Percentiles rank a stretch among this genome's conserved stretches.
phyloP scores from a whole-genome alignment of 768 basidiomycete species.

The Lactifluus pinguis region DNA sequence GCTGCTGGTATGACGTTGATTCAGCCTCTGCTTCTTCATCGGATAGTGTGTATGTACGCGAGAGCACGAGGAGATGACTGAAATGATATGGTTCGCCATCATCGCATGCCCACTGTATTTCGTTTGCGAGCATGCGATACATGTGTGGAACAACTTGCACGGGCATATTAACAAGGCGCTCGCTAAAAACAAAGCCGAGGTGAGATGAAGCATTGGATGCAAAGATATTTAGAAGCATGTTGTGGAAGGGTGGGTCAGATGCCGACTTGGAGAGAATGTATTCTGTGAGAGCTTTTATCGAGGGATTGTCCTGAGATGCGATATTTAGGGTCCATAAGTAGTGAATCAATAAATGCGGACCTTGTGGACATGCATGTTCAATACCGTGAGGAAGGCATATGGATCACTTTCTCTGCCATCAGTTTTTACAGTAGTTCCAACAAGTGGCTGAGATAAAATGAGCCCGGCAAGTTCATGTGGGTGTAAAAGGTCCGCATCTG shows the following conservation, averaged over 20 bases:
- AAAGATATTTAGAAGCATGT: slow-evolving; percentile 46
- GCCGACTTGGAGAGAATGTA: slow-evolving; percentile 62
- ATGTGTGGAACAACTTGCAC: slow-evolving; percentile 87
- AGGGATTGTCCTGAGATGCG: slow-evolving; percentile 53
- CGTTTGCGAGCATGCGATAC: slow-evolving; percentile 81
- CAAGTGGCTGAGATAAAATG: slow-evolving; percentile 59
- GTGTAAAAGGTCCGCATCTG: slow-evolving; percentile 65
- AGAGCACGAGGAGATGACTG: slow-evolving; percentile 66
- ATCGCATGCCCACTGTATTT: slow-evolving; percentile 63
- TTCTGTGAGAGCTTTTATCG: slow-evolving; percentile 56
- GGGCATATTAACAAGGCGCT: slow-evolving; percentile 92
- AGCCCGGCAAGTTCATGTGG: slow-evolving; percentile 72
- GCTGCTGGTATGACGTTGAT: slow-evolving; percentile 26
- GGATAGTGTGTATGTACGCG: slow-evolving; percentile 69
- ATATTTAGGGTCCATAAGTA: not conserved
- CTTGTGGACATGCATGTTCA: slow-evolving; percentile 67
- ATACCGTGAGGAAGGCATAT: slow-evolving; percentile 74
- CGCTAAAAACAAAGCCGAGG: slow-evolving; percentile 79
- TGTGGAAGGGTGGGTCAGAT: slow-evolving; percentile 39
- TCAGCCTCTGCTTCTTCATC: slow-evolving; percentile 44
- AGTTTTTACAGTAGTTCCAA: slow-evolving; percentile 89
- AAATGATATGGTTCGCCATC: slow-evolving; percentile 66
- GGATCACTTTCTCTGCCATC: slow-evolving; percentile 88
- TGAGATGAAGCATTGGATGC: slow-evolving; percentile 35
- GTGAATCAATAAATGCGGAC: slow-evolving; percentile 27